Conservation (phyloP, 1,139 yeast species). For the Taiozyma sp. region DNA sequence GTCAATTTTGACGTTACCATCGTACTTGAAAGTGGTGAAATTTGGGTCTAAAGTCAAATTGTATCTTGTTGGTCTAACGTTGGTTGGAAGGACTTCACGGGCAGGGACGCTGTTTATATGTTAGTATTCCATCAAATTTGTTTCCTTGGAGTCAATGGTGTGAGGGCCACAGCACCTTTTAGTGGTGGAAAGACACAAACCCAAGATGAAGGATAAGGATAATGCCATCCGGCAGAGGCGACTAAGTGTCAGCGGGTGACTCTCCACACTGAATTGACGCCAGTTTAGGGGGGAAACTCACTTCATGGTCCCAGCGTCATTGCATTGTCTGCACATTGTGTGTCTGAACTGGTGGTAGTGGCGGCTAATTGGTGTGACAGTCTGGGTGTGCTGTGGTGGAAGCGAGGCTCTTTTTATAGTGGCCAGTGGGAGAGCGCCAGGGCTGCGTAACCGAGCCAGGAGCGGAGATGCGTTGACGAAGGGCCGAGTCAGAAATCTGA, state of each 20-base stretch:
- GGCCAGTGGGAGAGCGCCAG: background rate
- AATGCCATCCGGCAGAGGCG: background rate
- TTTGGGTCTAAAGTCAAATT: constrained; percentile 68
- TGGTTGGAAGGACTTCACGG: constrained; percentile 66
- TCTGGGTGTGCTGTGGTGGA: background rate
- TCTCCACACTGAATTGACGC: background rate
- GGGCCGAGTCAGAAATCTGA: background rate
- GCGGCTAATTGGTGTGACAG: background rate
- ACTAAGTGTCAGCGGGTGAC: background rate
- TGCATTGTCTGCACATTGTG: background rate
- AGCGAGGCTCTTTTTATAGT: background rate
- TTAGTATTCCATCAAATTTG: constrained; percentile 5
- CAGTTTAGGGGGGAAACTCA: background rate
- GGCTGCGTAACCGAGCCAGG: background rate
- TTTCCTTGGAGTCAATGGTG: background rate
- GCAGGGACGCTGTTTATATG: constrained; percentile 16
- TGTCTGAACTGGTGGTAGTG: background rate
- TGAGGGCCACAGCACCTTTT: background rate
- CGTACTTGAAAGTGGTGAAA: constrained; percentile 62
- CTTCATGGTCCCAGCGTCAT: background rate
- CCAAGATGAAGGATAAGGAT: background rate
- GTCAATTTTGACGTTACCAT: constrained; percentile 61
- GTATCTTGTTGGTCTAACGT: constrained; percentile 70
- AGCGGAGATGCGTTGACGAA: background rate
- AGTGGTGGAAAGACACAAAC: background rate